These are phyloP conservation scores for Colletotrichum falcatum DNA, from an alignment of 2,329 filamentous ascomycete genomes.

Conservation along the genomic window DNA sequence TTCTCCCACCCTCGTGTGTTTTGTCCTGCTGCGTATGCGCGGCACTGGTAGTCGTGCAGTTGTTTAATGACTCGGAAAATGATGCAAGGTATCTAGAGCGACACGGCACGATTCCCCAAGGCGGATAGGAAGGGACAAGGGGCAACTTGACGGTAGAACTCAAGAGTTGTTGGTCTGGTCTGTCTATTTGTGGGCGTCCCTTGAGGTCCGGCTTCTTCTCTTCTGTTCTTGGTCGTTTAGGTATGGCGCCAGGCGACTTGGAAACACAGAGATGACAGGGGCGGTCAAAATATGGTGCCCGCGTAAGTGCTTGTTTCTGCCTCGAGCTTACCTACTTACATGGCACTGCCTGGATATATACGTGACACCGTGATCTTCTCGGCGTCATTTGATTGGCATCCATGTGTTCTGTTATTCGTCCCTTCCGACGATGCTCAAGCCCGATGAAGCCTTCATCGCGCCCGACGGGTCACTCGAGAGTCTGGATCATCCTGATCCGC, in stretches of 20 bases:
- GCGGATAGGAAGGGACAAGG: not conserved
- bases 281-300: conserved; percentile 9
- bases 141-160: not conserved
- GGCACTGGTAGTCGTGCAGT: not conserved
- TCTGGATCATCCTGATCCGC: conserved; percentile 12
- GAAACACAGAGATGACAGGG: conserved; percentile 14
- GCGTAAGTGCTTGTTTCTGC: conserved; percentile 25
- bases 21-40: conserved; percentile 1
- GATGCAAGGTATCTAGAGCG: not conserved
- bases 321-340: conserved; percentile 31
- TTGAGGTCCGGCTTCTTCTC: conserved; percentile 4
- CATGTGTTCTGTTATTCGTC: not conserved
- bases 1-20: not conserved
- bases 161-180: not conserved
- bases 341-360: conserved; percentile 36
- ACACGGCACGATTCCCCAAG: conserved; percentile 6
- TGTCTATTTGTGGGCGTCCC: conserved; percentile 13
- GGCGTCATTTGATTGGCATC: conserved; percentile 30
- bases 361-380: conserved; percentile 33
- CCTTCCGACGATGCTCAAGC: conserved; percentile 1
- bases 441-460: conserved; percentile 18
- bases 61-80: not conserved
- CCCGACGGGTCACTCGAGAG: conserved; percentile 12
- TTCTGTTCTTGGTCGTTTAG: not conserved
- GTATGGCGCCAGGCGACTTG: conserved; percentile 1